Base-by-base conservation (phyloP, 768 basidiomycete genomes). In the Mrakia hoshinonis region DNA sequence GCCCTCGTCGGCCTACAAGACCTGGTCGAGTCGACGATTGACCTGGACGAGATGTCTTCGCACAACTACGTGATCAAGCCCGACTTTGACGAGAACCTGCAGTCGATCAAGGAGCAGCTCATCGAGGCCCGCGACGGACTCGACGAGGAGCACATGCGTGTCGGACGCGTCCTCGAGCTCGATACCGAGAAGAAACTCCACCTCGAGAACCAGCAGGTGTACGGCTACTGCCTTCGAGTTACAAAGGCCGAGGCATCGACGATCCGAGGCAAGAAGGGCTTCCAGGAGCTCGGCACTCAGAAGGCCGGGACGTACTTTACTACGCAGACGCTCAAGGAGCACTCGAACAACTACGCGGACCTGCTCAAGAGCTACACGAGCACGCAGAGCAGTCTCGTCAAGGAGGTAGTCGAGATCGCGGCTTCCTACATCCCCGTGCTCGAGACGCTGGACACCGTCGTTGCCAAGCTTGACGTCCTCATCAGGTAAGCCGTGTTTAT, bases 11-110 rank as follows among this genome's bases (percentile, higher is more conserved):
- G 91, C 77, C 95, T 93, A 75, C 83, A 85, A 3, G 90, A 93
- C 73, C 94, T 98, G 90, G 94, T 98, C 2, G 92, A 98, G 78
- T 87, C 91, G 73, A 98, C 96, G 0, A 85, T 99, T 52, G 96
- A 99, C 76, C 85, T 97, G 22, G 86, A 87, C 26, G 87, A 94
- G 70, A 84, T 96, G 7, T 74, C 76, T 20, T 74, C 77, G 18
- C 92, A 97, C 79, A 89, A 89, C 75, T 92, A 89, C 76, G 87
- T 92, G 22, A 93, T 99, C 76, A 92, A 91, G 76, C 87, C 95
- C 0, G 91, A 92, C 67, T 95, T 95, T 74, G 92, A 98, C 77
- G 84, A 85, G 6, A 82, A 83, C 22, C 83, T 98, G 22, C 85
- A 87, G 71, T 83, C 83, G 38, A 81, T 94, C 36, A 86, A 88